These are phyloP conservation scores for Malassezia restricta DNA, from an alignment of 1,284 basidiomycete species.

Conservation along the genomic window DNA sequence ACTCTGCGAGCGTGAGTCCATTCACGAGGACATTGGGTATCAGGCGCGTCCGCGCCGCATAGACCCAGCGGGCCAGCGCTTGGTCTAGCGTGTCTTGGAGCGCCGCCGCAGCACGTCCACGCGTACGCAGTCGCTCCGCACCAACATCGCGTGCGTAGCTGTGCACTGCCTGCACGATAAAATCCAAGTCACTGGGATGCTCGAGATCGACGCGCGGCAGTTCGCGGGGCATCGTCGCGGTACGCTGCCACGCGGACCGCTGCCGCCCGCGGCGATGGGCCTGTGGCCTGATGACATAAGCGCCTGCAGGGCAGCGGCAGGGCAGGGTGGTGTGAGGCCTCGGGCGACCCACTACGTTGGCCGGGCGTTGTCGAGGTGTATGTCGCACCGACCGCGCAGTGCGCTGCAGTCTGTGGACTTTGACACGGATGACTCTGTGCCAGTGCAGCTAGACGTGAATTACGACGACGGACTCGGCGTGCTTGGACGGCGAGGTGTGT, in stretches of 20 bases:
- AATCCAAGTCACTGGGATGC: constrained; percentile 15
- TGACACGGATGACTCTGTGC: constrained; percentile 34
- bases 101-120: neutral
- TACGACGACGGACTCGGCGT: constrained; percentile 33
- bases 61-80: constrained; percentile 13
- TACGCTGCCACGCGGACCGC: neutral
- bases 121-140: constrained; percentile 6
- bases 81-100: constrained; percentile 11
- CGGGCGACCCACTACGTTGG: too few species aligned
- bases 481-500: constrained; percentile 16
- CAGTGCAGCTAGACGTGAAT: constrained; percentile 26
- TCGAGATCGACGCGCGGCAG: constrained; percentile 15
- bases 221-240: constrained; percentile 13
- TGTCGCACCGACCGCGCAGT: constrained; percentile 4
- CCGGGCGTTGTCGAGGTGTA: neutral
- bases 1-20: constrained; percentile 9
- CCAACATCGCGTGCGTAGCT: constrained; percentile 6
- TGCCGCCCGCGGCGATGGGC: neutral
- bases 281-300: too few species aligned
- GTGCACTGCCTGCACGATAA: constrained; percentile 4
- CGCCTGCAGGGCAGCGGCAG: too few species aligned
- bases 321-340: too few species aligned
- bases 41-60: constrained; percentile 13
- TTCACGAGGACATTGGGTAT: constrained; percentile 13
- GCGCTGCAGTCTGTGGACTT: constrained; percentile 30